Conservation (phyloP, 177 flowering plant species). For the Vitis hybrid region DNA sequence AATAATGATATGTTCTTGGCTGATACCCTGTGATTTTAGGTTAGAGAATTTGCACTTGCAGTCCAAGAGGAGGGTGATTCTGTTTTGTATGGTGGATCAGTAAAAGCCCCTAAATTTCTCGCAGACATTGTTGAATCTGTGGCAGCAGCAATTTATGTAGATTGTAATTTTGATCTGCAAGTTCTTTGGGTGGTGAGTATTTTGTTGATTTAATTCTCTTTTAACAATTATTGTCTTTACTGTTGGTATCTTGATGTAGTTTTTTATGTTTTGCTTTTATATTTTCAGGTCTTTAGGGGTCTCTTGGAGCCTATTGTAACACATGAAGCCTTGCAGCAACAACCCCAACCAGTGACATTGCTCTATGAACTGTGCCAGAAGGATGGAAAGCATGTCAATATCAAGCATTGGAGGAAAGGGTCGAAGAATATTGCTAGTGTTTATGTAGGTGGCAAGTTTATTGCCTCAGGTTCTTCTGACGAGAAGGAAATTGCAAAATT, state of each 20-base stretch:
- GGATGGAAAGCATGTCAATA: slow-evolving; percentile 56
- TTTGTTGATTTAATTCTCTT: too few relatives aligned
- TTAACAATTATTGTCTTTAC: background rate
- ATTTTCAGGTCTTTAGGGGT: slow-evolving; percentile 45
- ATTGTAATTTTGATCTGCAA: slow-evolving; percentile 51
- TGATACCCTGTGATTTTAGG: slow-evolving; percentile 32
- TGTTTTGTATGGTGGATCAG: slow-evolving; percentile 42
- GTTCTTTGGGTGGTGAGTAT: slow-evolving; percentile 58
- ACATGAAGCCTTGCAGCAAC: slow-evolving; percentile 44
- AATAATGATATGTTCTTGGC: background rate
- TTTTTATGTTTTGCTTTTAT: too few relatives aligned
- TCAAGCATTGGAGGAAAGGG: slow-evolving; percentile 43
- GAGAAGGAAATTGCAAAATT: slow-evolving; percentile 68
- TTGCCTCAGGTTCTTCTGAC: slow-evolving; percentile 52
- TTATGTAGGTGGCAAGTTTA: slow-evolving; percentile 52
- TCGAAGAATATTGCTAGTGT: slow-evolving; percentile 41
- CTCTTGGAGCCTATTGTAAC: slow-evolving; percentile 74
- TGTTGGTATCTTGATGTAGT: too few relatives aligned
- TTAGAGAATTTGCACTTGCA: slow-evolving; percentile 51
- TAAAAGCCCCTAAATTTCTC: slow-evolving; percentile 83
- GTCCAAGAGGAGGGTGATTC: slow-evolving; percentile 43
- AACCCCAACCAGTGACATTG: slow-evolving; percentile 69
- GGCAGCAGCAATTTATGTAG: slow-evolving; percentile 79
- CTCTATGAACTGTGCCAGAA: slow-evolving; percentile 72
- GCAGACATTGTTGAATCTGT: slow-evolving; percentile 86